Evolutionary conservation across 1,284 basidiomycete species (phyloP).

Genomic region (Meira miltonrushii): DNA sequence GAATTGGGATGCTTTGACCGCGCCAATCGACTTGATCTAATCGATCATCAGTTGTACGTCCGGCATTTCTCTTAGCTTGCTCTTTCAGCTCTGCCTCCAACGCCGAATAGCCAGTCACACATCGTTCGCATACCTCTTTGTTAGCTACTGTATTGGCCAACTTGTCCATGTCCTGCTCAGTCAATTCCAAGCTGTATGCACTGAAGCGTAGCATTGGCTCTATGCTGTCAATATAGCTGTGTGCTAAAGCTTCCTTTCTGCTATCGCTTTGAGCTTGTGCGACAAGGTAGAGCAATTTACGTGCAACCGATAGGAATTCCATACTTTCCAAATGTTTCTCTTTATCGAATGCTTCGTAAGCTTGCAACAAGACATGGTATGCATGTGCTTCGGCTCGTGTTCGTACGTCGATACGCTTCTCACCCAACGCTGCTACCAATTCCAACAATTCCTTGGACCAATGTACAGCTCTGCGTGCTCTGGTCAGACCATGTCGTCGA

Average conservation of each 20-base stretch:
- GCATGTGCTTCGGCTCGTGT: constrained; percentile 51
- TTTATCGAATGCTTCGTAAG: constrained; percentile 55
- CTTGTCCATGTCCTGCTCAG: constrained; percentile 74
- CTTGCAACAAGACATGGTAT: constrained; percentile 64
- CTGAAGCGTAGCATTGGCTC: constrained; percentile 87
- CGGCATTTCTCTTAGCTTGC: constrained; percentile 47
- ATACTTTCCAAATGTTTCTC: constrained; percentile 70
- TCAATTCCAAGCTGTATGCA: constrained; percentile 69
- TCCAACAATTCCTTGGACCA: constrained; percentile 74
- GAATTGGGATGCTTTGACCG: constrained; percentile 72
- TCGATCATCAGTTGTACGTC: constrained; percentile 53
- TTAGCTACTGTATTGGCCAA: constrained; percentile 64
- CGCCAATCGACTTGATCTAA: constrained; percentile 71
- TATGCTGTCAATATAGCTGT: constrained; percentile 76
- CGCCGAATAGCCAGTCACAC: constrained; percentile 65
- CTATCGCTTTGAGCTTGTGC: constrained; percentile 68
- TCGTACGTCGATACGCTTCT: constrained; percentile 27
- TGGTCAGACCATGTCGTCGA: constrained; percentile 69
- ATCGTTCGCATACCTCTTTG: constrained; percentile 59
- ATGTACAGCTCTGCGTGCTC: constrained; percentile 77
- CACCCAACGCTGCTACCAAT: constrained; percentile 63
- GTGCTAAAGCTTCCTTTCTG: constrained; percentile 80
- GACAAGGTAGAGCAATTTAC: constrained; percentile 68
- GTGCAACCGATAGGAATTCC: constrained; percentile 70
- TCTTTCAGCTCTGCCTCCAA: constrained; percentile 59